A percentile compares a stretch with the other conserved stretches of the same genome.
Conservation (phyloP, 106 monocot genomes). For the Dioscorea zingiberensis region DNA sequence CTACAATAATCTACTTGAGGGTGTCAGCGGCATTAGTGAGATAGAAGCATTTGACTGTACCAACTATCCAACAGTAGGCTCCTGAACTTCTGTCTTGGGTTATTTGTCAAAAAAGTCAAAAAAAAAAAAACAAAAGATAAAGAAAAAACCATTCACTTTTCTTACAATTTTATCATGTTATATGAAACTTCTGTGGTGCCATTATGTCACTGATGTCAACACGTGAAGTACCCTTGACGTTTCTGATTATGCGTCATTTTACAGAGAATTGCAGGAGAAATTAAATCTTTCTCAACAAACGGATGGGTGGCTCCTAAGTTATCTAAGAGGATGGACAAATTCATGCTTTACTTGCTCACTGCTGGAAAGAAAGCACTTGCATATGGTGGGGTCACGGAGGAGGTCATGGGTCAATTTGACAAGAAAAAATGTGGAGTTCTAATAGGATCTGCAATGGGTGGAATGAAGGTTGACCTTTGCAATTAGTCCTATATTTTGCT, state of each 20-base stretch:
- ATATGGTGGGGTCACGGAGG: constrained; percentile 66
- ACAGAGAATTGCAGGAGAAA: constrained; percentile 82
- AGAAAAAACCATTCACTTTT: too few relatives aligned
- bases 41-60: constrained; percentile 92
- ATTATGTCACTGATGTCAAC: constrained; percentile 39
- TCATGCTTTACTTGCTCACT: constrained; percentile 72
- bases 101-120: too few relatives aligned
- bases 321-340: constrained; percentile 74
- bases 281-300: constrained; percentile 68
- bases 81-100: too few relatives aligned
- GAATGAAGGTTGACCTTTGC: constrained; percentile 51
- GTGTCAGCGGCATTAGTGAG: constrained; percentile 26
- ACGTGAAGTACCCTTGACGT: constrained; percentile 60
- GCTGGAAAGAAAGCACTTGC: constrained; percentile 77
- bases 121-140: too few relatives aligned
- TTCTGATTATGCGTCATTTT: constrained; percentile 4
- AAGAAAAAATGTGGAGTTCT: constrained; percentile 71
- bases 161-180: too few relatives aligned
- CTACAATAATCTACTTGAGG: constrained; percentile 43
- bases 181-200: too few relatives aligned
- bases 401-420: constrained; percentile 46
- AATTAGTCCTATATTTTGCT: background rate
- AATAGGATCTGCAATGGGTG: constrained; percentile 82
- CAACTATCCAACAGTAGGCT: constrained; percentile 25
- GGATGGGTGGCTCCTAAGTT: constrained; percentile 77